Conservation (phyloP, 148 eudicot species). For the Euryodendron excelsum region DNA sequence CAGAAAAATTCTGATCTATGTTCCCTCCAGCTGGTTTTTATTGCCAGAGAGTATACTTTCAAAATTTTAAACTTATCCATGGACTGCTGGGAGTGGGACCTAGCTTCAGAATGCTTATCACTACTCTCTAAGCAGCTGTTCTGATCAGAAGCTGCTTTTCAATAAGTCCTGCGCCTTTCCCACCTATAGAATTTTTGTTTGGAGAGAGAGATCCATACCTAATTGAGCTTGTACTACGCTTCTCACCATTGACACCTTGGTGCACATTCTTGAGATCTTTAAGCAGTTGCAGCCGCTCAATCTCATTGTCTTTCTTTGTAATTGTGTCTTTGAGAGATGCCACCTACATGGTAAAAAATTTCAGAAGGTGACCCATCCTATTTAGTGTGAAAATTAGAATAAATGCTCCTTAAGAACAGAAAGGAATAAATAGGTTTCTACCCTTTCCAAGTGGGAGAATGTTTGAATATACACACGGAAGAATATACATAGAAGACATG, state of each 20-base stretch:
- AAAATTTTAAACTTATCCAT: conserved; percentile 28
- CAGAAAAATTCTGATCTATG: conserved; percentile 15
- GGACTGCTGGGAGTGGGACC: conserved; percentile 20
- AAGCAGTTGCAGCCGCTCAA: conserved; percentile 38
- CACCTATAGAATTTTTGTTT: conserved; percentile 29
- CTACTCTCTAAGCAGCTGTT: conserved; percentile 22
- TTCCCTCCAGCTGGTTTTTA: conserved; percentile 21
- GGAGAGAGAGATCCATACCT: conserved; percentile 46
- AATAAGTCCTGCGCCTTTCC: too few relatives aligned
- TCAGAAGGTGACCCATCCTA: neutral
- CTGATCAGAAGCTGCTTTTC: conserved; percentile 39
- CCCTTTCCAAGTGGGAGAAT: neutral
- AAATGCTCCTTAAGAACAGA: neutral
- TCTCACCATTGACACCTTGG: conserved; percentile 43
- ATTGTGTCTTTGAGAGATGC: conserved; percentile 47
- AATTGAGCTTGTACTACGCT: conserved; percentile 36
- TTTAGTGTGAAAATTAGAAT: neutral
- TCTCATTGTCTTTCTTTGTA: conserved; percentile 52
- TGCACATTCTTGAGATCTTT: conserved; percentile 44
- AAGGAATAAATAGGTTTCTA: neutral
- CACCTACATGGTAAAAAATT: conserved; percentile 26
- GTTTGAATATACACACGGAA: neutral
- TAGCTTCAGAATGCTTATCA: conserved; percentile 26
- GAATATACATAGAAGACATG: too few relatives aligned
- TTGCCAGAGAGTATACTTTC: conserved; percentile 22